phyloP scores from a whole-genome alignment of 768 basidiomycete genomes.

The Exsudoporus frostii region DNA sequence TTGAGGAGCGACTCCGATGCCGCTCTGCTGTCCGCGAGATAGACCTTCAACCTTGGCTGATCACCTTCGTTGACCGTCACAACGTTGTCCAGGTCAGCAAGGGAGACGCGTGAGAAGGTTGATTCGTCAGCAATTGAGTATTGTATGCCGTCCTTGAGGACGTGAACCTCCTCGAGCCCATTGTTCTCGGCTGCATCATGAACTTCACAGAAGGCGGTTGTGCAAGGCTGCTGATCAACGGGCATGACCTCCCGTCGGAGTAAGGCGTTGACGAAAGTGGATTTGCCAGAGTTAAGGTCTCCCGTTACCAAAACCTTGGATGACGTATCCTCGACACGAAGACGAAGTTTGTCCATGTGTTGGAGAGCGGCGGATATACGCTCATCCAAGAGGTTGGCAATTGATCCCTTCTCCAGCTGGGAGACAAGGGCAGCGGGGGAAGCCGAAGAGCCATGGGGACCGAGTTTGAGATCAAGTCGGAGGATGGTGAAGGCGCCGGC shows the following conservation, averaged over 20 bases:
- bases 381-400: slow-evolving; percentile 87
- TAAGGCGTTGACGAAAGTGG: slow-evolving; percentile 95
- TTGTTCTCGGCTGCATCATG: slow-evolving; percentile 82
- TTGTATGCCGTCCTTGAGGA: slow-evolving; percentile 61
- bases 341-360: slow-evolving; percentile 82
- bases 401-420: slow-evolving; percentile 89
- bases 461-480: slow-evolving; percentile 90
- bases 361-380: slow-evolving; percentile 69
- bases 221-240: slow-evolving; percentile 97
- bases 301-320: slow-evolving; percentile 98
- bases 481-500: slow-evolving; percentile 78
- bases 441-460: slow-evolving; percentile 61
- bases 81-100: slow-evolving; percentile 75
- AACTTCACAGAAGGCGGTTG: slow-evolving; percentile 96
- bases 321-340: slow-evolving; percentile 85
- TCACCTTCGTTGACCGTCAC: slow-evolving; percentile 59
- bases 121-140: slow-evolving; percentile 72
- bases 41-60: slow-evolving; percentile 76
- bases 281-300: slow-evolving; percentile 97
- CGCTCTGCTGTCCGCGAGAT: slow-evolving; percentile 77
- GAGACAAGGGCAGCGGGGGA: slow-evolving; percentile 74
- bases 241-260: slow-evolving; percentile 91
- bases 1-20: slow-evolving; percentile 83
- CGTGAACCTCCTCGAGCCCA: slow-evolving; percentile 81
- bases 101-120: slow-evolving; percentile 67